Base-by-base conservation (phyloP, 163 green algal genomes). In the Picocystis sp. region DNA sequence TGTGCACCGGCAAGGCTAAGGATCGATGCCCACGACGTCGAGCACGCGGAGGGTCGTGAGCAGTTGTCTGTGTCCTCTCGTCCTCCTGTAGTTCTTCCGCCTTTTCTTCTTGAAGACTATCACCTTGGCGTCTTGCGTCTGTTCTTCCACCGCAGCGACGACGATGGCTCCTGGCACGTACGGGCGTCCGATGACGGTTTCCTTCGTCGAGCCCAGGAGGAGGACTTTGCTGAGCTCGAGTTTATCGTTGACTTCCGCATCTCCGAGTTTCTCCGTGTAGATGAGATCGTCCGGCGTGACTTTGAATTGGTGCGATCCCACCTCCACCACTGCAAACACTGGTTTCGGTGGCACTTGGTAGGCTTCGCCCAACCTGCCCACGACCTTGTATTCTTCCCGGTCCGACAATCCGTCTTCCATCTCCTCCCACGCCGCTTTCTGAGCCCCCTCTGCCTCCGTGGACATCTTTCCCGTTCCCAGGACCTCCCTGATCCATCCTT, bases 71-170 rank as follows among this genome's bases (percentile, higher is more conserved):
- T 89, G 73, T 0, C 77, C 84, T 17, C 77, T 71, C 21, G 78
- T 67, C 22, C 80, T 67, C 13, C 66, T 64, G 44, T 87, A 93
- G 53, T 90, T 80, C 49, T 94, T 96, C 42, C 82, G 57, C 12
- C 72, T 61, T 58, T 86, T 80, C 64, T 92, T 94, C 61, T 94
- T 86, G 71, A 94, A 95, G 24, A 91, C 79, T 19, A 92, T 73
- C 55, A 92, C 75, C 65, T 94, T 94, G 47, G 71, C 80, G 42
- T 96, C 82, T 22, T 76, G 66, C 22, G 94, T 83, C 47, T 92
- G 81, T 64, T 92, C 82, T 65, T 88, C 79, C 12, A 94, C 75
- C 1, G 74, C 74, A 9, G 75, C 83, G 19, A 73, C 63, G 14
- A 95, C 81, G 1, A 21, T 57, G 1, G 80, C 81, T 2, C 64